Evolutionary conservation across 177 flowering plant genomes (phyloP), one percentile per base, ranked within the genome.

Genomic region (Vitis hybrid): DNA sequence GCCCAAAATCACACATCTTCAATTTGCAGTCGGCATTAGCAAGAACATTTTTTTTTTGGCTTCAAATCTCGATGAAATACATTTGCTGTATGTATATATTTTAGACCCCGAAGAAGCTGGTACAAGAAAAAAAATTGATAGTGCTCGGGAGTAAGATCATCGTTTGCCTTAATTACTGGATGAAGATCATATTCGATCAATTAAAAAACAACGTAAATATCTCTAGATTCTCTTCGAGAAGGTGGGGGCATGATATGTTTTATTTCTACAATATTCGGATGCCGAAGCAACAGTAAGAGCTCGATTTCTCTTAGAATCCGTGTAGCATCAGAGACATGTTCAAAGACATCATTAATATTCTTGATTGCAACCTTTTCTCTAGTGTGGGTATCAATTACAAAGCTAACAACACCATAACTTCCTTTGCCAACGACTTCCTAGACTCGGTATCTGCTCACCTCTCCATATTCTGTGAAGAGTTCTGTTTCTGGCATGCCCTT

Each of bases 141-240:
- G 52, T 79, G 79, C 17, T 76, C 79, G 7, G 71, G 77, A 4
- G 79, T 76, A 65, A 76, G 73, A 65, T 79, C 74, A 70, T 79
- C 82, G 66, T 76, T 73, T 11, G 79, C 76, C 56, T 73, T 79
- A 60, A 79, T 79, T 18, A 79, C 77, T 59, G 76, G 79, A 52
- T 79, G 79, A 61, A 79, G 79, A 60, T 79, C 79, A 24, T 77
- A 79, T 17, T 79, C 82, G 79, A 79, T 79, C 18, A 79, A 70
- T 71, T 79, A 79, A 63, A 79, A 79, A 24, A 79, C 79, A 32
- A 79, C 79, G 52, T 72, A 79, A 32, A 79, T 73, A 58, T 79
- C 82, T 67, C 58, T 76, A 30, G 76, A 79, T 30, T 79, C 82
- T 21, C 77, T 60, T 52, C 67, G 61, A 2, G 79, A 79, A 10